These are phyloP conservation scores for Arthrobotrys sphaeroides DNA, from an alignment of 2,329 filamentous ascomycete genomes.

Conservation along the genomic window DNA sequence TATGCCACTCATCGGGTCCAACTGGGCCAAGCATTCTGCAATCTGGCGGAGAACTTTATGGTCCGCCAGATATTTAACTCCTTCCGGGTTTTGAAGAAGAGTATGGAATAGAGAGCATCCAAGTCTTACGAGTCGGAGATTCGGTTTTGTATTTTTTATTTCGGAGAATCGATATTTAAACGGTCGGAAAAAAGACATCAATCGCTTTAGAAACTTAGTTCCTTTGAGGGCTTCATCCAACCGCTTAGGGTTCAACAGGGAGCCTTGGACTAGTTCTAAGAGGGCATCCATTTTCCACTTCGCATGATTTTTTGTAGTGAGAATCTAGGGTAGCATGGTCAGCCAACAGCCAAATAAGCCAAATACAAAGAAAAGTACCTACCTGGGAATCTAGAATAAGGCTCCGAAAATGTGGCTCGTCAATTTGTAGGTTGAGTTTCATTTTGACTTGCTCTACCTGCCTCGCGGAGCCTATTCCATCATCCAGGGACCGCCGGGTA, in stretches of 20 bases:
- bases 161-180: slow-evolving; percentile 97
- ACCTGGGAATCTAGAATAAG: slow-evolving; percentile 65
- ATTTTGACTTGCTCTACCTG: slow-evolving; percentile 66
- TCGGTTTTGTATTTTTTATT: slow-evolving; percentile 86
- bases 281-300: slow-evolving; percentile 99
- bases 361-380: not conserved
- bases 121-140: slow-evolving; percentile 90
- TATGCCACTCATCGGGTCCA: slow-evolving; percentile 74
- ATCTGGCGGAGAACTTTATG: slow-evolving; percentile 94
- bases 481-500: slow-evolving; percentile 57
- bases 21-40: slow-evolving; percentile 93
- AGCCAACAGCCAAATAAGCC: not conserved
- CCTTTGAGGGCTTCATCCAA: slow-evolving; percentile 93
- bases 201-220: slow-evolving; percentile 93
- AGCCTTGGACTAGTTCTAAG: slow-evolving; percentile 88
- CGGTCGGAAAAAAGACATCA: slow-evolving; percentile 93
- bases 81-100: slow-evolving; percentile 84
- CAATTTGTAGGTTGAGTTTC: slow-evolving; percentile 70
- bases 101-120: slow-evolving; percentile 89
- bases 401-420: slow-evolving; percentile 71
- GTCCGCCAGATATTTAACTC: slow-evolving; percentile 83
- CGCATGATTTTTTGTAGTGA: slow-evolving; percentile 86
- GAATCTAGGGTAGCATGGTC: slow-evolving; percentile 64
- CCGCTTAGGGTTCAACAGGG: slow-evolving; percentile 86
- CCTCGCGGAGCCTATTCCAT: slow-evolving; percentile 61